A percentile compares a stretch with the other conserved stretches of the same genome.
Evolutionary conservation across 2,329 filamentous ascomycete species (phyloP).

Genomic region (Calonectria pteridis): DNA sequence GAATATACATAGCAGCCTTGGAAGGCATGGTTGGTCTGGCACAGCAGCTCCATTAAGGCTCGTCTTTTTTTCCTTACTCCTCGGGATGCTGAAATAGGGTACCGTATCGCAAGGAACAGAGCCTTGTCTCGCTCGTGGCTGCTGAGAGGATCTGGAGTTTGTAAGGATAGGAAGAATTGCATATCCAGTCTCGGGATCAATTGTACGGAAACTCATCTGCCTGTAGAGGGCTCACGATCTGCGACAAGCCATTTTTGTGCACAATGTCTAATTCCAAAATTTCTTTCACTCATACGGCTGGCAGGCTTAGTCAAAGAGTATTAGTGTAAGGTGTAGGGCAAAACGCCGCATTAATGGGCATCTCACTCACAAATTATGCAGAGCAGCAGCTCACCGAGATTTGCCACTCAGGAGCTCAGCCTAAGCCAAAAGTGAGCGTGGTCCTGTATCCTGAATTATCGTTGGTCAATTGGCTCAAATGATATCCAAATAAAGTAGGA

Average conservation of each 20-base stretch:
- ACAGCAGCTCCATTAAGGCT: background rate
- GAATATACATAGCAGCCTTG: background rate
- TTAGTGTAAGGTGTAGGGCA: background rate
- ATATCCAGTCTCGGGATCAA: background rate
- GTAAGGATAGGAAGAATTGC: background rate
- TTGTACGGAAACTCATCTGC: background rate
- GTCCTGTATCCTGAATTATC: background rate
- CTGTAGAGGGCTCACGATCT: background rate
- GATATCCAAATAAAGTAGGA: background rate
- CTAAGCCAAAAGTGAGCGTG: background rate
- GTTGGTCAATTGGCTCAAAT: background rate
- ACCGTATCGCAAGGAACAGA: background rate
- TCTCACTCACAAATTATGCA: background rate
- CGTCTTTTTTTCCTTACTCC: background rate
- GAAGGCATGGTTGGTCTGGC: background rate
- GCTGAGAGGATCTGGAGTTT: no score
- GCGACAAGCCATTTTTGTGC: background rate
- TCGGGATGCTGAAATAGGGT: background rate
- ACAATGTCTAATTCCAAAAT: no score
- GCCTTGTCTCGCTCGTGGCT: background rate
- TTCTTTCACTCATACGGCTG: background rate
- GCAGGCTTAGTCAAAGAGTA: background rate
- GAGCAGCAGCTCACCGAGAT: background rate
- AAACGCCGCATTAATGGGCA: background rate
- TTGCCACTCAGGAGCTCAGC: background rate